A percentile compares a stretch with the other conserved stretches of the same genome.
phyloP scores from a whole-genome alignment of 441 rosid species.

The Gossypium gossypioides region DNA sequence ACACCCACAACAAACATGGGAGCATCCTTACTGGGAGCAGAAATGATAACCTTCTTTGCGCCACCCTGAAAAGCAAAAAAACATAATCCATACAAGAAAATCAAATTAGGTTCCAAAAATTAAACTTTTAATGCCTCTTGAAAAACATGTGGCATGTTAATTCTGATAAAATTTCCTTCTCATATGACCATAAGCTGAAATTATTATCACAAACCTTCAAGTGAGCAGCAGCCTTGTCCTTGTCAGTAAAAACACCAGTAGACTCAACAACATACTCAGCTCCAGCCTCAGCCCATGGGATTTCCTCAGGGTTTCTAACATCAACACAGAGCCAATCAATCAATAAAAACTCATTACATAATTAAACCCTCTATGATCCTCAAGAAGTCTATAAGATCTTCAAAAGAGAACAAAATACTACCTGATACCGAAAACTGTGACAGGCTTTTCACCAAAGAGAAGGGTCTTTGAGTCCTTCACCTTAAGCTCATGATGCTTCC shows the following conservation, averaged over 20 bases:
- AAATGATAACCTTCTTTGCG: constrained; percentile 76
- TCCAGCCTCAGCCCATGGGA: constrained; percentile 81
- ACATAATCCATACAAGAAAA: background rate
- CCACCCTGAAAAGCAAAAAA: constrained; percentile 6
- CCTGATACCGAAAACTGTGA: constrained; percentile 67
- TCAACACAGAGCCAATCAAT: background rate
- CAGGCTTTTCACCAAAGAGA: constrained; percentile 74
- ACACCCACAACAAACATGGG: constrained; percentile 93
- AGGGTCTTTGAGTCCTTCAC: constrained; percentile 70
- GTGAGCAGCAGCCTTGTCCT: constrained; percentile 93
- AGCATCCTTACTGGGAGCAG: constrained; percentile 60
- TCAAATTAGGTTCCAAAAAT: background rate
- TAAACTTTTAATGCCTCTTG: background rate
- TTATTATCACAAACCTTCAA: constrained; percentile 46
- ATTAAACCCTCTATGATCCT: background rate
- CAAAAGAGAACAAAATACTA: background rate
- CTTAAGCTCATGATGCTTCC: constrained; percentile 74
- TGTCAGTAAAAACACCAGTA: constrained; percentile 85
- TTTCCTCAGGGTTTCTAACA: constrained; percentile 81
- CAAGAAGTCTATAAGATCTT: background rate
- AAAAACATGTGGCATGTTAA: background rate
- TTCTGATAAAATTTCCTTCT: background rate
- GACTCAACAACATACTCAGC: constrained; percentile 81
- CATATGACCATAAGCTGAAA: background rate
- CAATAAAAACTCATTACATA: background rate